Evolutionary conservation across 1,284 basidiomycete genomes (phyloP), one percentile per base, ranked within the genome.

Genomic region (Moesziomyces sp.): DNA sequence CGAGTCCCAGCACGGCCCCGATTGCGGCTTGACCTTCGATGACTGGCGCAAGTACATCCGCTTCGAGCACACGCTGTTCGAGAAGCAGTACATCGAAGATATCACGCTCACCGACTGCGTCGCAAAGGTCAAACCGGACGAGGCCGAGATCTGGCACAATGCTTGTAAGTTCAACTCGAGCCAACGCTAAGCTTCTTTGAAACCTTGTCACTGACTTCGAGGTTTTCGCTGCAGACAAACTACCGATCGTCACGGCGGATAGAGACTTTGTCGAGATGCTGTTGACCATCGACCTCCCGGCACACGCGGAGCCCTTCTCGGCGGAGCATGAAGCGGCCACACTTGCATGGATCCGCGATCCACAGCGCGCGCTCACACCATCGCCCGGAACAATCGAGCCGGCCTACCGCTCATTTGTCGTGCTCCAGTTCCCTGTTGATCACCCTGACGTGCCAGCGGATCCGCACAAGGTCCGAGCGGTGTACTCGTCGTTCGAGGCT

Each of bases 261-360:
- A 60, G 81, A 24, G 81, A 82, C 65, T 82, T 82, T 65, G 62
- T 80, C 9, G 68, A 81, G 70, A 73, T 81, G 51, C 62, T 82
- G 0, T 28, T 82, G 16, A 77, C 76, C 8, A 40, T 82, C 56
- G 74, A 79, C 30, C 62, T 82, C 16, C 79, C 78, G 26, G 62
- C 73, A 0, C 71, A 76, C 33, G 43, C 65, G 2, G 44, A 58
- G 23, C 79, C 81, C 2, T 82, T 74, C 52, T 76, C 70, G 1
- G 49, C 60, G 19, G 72, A 59, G n/a, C 81, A 82, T 59, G 70
- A 77, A 45, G 26, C 42, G 5, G 58, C 43, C 0, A 58, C 72
- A 3, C 49, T 79, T 23, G 35, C 55, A 8, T 65, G 64, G 48
- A 55, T 58, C 38, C 69, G 63, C 43, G 52, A 54, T 21, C 30